phyloP scores from a whole-genome alignment of 176 grass and related monocot species.

The Calamus simplicifolius region DNA sequence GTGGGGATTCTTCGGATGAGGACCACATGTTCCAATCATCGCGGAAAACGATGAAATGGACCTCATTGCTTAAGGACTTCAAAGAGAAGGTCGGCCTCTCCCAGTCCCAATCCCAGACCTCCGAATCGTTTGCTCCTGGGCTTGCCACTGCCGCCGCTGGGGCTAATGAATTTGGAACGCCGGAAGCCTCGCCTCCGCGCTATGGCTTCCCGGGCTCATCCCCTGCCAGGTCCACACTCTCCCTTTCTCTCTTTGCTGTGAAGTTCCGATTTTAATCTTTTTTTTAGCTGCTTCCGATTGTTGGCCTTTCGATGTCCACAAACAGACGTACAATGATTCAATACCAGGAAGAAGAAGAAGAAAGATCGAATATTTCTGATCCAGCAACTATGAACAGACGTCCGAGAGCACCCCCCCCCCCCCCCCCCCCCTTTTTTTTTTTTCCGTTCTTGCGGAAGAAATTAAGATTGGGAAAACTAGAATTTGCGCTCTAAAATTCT shows the following conservation, averaged over 20 bases:
- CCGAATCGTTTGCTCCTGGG: conserved; percentile 20
- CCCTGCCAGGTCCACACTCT: conserved; percentile 37
- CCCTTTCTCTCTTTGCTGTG: background rate
- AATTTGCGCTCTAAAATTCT: too few species aligned
- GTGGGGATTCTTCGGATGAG: conserved; percentile 53
- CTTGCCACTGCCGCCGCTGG: conserved; percentile 30
- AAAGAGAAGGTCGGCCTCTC: conserved; percentile 84
- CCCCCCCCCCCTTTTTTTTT: too few species aligned
- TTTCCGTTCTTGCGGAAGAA: too few species aligned
- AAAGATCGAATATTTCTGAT: too few species aligned
- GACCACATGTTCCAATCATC: conserved; percentile 42
- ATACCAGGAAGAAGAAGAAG: too few species aligned
- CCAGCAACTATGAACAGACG: too few species aligned
- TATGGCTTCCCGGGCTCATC: conserved; percentile 34
- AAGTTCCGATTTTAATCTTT: too few species aligned
- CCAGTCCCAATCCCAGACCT: conserved; percentile 19
- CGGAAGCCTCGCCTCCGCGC: background rate
- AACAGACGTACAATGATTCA: too few species aligned
- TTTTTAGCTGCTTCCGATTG: too few species aligned
- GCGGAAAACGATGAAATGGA: conserved; percentile 78
- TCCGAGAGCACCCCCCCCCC: too few species aligned
- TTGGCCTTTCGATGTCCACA: too few species aligned
- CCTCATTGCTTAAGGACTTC: conserved; percentile 92
- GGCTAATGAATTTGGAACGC: conserved; percentile 15
- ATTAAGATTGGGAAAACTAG: too few species aligned